Evolutionary conservation across 1,139 yeast species (phyloP), one percentile per base, ranked within the genome.

Genomic region (Saccharomyces hybrid): DNA sequence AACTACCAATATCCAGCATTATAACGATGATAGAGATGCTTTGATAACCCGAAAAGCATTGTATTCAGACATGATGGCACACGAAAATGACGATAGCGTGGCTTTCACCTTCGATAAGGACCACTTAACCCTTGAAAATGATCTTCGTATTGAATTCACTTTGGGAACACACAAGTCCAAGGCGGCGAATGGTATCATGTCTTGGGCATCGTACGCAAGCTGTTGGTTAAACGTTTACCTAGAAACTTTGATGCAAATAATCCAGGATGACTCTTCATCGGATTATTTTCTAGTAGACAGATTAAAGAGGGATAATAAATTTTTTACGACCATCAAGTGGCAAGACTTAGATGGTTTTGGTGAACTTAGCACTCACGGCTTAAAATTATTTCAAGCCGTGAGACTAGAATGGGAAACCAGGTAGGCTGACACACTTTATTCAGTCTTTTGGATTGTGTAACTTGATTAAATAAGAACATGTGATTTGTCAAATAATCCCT

Each of bases 331-430:
- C 7, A 63, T 73, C 3, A 52, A 57, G 5, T 86, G 91, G 95
- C 73, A 74, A 2, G 78, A 81, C 1, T 70, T 86, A 57, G 96
- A 89, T 65, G 96, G 96, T 0, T 77, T 76, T 61, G 78, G 77
- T 58, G 96, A 96, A 0, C 75, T 83, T 0, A 63, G 67, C 14
- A 74, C 74, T 50, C 77, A 77, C 52, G 95, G 95, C 0, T 56
- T 72, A 4, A 73, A 73, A 55, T 61, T 79, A 11, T 85, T 87
- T 64, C 83, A 81, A 32, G 59, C 70, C 44, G 57, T 83, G 20
- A 77, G 75, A 42, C 49, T 60, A 11, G 55, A 56, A 26, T 64
- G 66, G 66, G 44, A 38, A 20, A 38, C 13, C 11, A 38, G 3
- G 3, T 38, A 16, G n/a, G 11, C 6, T 5, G 9, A 16, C 8